Evolutionary conservation across 176 grass and related monocot species (phyloP).

Genomic region (Carex myosuroides): DNA sequence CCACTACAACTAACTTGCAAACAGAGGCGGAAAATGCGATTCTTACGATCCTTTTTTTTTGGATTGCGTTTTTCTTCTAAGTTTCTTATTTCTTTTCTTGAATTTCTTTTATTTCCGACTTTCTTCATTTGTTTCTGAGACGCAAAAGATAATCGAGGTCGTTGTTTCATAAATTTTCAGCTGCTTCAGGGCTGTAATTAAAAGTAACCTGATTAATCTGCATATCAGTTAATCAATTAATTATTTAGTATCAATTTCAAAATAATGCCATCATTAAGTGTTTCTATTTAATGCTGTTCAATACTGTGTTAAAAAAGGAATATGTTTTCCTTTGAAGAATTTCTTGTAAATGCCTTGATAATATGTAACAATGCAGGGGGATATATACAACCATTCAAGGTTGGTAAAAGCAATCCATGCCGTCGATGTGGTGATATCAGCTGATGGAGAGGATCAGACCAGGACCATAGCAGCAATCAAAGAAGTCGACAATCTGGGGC

Average conservation of each 20-base stretch:
- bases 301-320: background rate
- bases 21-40: no score
- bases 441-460: conserved; percentile 14
- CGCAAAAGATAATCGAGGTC: background rate
- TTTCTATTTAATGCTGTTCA: background rate
- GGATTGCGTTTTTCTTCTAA: background rate
- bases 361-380: background rate
- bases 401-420: conserved; percentile 19
- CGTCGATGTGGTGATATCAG: conserved; percentile 28
- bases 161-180: background rate
- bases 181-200: background rate
- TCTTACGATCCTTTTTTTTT: background rate
- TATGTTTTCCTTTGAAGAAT: background rate
- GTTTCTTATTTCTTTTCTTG: background rate
- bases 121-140: background rate
- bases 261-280: no score
- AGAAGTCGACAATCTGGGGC: background rate
- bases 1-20: no score
- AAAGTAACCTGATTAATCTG: background rate
- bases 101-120: background rate
- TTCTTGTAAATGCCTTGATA: background rate
- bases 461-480: conserved; percentile 21
- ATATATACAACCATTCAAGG: conserved; percentile 24
- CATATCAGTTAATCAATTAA: background rate
- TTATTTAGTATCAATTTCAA: no score